Percentiles rank a stretch among this genome's conserved stretches.
These are phyloP conservation scores for Mortierella claussenii DNA, from an alignment of 192 early-diverging fungal species.

Conservation along the genomic window DNA sequence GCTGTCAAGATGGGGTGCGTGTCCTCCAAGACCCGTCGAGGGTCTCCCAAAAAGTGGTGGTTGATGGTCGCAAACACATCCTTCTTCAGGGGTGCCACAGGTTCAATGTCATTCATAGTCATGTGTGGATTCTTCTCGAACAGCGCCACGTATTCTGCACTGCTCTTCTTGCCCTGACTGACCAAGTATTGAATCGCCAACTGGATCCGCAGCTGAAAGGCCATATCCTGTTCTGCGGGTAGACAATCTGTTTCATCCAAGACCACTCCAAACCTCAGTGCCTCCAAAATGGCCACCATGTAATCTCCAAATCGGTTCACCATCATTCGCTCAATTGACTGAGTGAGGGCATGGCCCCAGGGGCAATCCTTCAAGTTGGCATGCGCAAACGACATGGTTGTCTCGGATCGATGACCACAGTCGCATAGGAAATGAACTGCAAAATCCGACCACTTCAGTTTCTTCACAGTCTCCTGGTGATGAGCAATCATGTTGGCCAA, in stretches of 20 bases:
- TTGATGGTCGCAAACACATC: background rate
- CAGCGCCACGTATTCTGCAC: background rate
- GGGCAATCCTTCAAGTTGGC: slow-evolving; percentile 16
- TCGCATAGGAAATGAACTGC: slow-evolving; percentile 28
- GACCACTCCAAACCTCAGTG: slow-evolving; percentile 22
- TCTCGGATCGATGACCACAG: slow-evolving; percentile 18
- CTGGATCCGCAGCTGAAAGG: slow-evolving; percentile 1
- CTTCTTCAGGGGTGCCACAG: slow-evolving; percentile 12
- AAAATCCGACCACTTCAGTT: slow-evolving; percentile 14
- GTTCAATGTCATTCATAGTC: background rate
- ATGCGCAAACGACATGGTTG: slow-evolving; percentile 3
- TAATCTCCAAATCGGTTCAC: slow-evolving; percentile 11
- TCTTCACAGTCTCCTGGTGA: background rate
- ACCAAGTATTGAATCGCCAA: slow-evolving; percentile 16
- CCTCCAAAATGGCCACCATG: slow-evolving; percentile 36
- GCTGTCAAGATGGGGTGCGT: slow-evolving; percentile 11
- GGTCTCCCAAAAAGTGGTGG: background rate
- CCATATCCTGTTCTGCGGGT: slow-evolving; percentile 5
- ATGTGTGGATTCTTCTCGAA: background rate
- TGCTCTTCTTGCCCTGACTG: background rate
- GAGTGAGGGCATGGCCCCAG: slow-evolving; percentile 2
- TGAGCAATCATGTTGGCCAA: background rate
- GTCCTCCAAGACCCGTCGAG: background rate
- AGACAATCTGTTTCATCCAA: slow-evolving; percentile 2
- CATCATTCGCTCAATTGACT: background rate